Base-by-base conservation (phyloP, 1,284 basidiomycete genomes). In the Moesziomyces antarcticus region DNA sequence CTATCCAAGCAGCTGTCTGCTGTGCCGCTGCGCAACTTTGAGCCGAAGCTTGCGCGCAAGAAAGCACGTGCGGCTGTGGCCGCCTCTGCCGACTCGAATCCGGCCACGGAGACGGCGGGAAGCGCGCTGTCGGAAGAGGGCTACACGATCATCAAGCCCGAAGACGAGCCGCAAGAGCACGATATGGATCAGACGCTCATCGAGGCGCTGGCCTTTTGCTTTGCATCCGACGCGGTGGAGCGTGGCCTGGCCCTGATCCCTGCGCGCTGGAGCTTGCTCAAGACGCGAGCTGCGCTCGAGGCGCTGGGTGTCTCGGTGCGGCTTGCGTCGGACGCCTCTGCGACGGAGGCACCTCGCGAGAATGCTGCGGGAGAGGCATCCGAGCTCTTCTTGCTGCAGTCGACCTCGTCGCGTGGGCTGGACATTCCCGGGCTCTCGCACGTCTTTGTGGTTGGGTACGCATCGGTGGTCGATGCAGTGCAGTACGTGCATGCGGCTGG, bases 401-500 rank as follows among this genome's bases (percentile, higher is more conserved):
- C 74, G 5, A 76, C 72, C 6, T 74, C 73, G 16, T 72, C 78
- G 18, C 80, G 82, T 14, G 82, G 82, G 6, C 70, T 84, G 7
- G 81, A 84, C 58, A 51, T 84, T 40, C 80, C 79, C 1, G 59
- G 48, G 18, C 77, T 84, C 20, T 69, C 67, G 43, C 81, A 84
- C 47, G 81, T 82, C 25, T 84, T 82, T 44, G 51, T 82, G 8
- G 53, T 84, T 4, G 81, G 81, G 6, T 52, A 75, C n/a, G 55
- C 68, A 7, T 71, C 78, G 0, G 78, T 83, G 21, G 60, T 73
- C 11, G 78, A 82, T 46, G 70, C 82, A 3, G 73, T 79, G 37
- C 71, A 74, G 37, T 84, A 84, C 56, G 77, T 75, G 10, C 82
- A 84, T 46, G 54, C 78, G 20, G 82, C 82, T 7, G 82, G 82